Evolutionary conservation across 768 basidiomycete species (phyloP).

Genomic region (Russula olivacea): DNA sequence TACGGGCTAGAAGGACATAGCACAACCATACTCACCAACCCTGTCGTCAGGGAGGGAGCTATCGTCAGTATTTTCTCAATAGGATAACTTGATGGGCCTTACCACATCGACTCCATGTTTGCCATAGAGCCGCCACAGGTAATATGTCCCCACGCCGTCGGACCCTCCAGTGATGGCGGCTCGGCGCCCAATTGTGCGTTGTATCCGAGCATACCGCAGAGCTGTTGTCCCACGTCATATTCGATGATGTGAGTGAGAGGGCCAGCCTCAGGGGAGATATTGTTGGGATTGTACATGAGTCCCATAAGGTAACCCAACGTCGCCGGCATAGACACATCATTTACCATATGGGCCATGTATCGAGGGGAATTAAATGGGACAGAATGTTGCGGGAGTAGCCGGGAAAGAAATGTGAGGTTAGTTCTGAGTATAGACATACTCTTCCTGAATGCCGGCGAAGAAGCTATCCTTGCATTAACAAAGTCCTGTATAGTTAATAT

Average conservation of each 20-base stretch:
- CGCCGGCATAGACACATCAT: slow-evolving; percentile 32
- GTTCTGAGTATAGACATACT: slow-evolving; percentile 27
- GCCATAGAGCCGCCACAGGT: slow-evolving; percentile 41
- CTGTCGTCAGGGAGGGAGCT: slow-evolving; percentile 1
- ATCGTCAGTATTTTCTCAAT: neutral
- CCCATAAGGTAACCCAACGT: slow-evolving; percentile 28
- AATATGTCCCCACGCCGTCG: slow-evolving; percentile 39
- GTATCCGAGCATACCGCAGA: slow-evolving; percentile 40
- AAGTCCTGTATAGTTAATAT: slow-evolving; percentile 22
- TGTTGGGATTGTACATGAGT: slow-evolving; percentile 40
- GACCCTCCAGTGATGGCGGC: slow-evolving; percentile 3
- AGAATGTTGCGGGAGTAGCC: slow-evolving; percentile 30
- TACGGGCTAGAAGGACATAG: neutral
- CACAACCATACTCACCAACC: slow-evolving; percentile 14
- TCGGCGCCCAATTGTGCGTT: slow-evolving; percentile 15
- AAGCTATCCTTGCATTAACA: slow-evolving; percentile 23
- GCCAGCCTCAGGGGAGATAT: slow-evolving; percentile 38
- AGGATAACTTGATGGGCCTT: slow-evolving; percentile 14
- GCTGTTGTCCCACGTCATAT: slow-evolving; percentile 35
- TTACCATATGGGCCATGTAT: slow-evolving; percentile 39
- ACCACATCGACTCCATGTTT: slow-evolving; percentile 45
- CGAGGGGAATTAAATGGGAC: slow-evolving; percentile 39
- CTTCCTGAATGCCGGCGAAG: slow-evolving; percentile 26
- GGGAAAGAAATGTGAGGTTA: slow-evolving; percentile 21
- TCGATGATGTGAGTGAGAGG: slow-evolving; percentile 39